Percentiles rank a stretch among this genome's conserved stretches.
These are phyloP conservation scores for Hypoxylon sp. DNA, from an alignment of 2,329 filamentous ascomycete species.

Conservation along the genomic window DNA sequence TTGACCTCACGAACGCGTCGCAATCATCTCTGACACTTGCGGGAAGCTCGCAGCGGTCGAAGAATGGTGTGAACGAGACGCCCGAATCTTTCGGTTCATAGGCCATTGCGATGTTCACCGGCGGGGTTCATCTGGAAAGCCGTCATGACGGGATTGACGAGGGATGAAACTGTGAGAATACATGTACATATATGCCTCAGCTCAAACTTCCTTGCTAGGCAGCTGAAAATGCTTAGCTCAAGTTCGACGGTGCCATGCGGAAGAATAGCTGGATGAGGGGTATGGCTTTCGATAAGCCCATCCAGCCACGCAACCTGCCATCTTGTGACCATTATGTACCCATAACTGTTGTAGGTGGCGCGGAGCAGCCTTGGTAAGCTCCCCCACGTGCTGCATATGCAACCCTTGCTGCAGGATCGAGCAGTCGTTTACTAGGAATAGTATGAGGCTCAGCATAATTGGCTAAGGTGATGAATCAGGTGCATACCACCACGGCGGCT, in stretches of 20 bases:
- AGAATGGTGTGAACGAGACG: slow-evolving; percentile 46
- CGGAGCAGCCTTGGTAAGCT: slow-evolving; percentile 3
- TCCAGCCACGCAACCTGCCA: slow-evolving; percentile 24
- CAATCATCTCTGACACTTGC: slow-evolving; percentile 46
- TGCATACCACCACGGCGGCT: slow-evolving; percentile 36
- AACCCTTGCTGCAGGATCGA: slow-evolving; percentile 29
- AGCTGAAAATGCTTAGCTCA: slow-evolving; percentile 4
- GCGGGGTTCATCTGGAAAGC: slow-evolving; percentile 1
- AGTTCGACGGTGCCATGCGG: slow-evolving; percentile 28
- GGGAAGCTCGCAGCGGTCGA: slow-evolving; percentile 49
- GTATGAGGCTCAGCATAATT: slow-evolving; percentile 31
- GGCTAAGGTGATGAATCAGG: slow-evolving; percentile 24
- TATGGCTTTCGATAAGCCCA: slow-evolving; percentile 33
- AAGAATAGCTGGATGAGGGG: slow-evolving; percentile 35
- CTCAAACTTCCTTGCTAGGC: slow-evolving; percentile 12
- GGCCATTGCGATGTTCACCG: slow-evolving; percentile 39
- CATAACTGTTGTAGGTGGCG: slow-evolving; percentile 31
- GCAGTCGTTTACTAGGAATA: slow-evolving; percentile 13
- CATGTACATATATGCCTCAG: slow-evolving; percentile 26
- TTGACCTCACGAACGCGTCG: slow-evolving; percentile 52
- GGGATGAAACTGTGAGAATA: background rate
- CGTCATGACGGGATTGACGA: slow-evolving; percentile 10
- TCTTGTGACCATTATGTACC: slow-evolving; percentile 38
- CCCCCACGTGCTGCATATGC: slow-evolving; percentile 34
- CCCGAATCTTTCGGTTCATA: slow-evolving; percentile 46